Evolutionary conservation across 805 yeast species (phyloP).

Genomic region (Ogataea pilisensis): DNA sequence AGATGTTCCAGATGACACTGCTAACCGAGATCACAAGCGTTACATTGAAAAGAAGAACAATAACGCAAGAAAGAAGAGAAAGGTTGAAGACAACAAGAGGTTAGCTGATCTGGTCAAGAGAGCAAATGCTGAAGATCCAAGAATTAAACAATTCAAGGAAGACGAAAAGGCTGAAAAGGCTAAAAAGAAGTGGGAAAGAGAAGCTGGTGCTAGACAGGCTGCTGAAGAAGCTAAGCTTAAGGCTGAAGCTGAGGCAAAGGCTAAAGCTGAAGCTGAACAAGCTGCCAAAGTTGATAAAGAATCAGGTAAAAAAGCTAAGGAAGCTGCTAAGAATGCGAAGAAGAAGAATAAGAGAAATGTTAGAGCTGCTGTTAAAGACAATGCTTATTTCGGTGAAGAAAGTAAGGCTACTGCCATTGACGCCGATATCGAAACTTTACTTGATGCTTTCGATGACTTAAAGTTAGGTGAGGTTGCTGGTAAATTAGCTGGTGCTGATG

Average conservation of each 20-base stretch:
- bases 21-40: conserved; percentile 99
- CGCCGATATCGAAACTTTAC: conserved; percentile 72
- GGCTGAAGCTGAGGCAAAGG: conserved; percentile 84
- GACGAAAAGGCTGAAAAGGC: conserved; percentile 94
- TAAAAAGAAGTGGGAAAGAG: conserved; percentile 94
- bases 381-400: conserved; percentile 79
- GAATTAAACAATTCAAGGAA: conserved; percentile 90
- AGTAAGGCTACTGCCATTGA: conserved; percentile 64
- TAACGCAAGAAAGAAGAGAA: conserved; percentile 94
- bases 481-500: conserved; percentile 55
- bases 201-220: conserved; percentile 95
- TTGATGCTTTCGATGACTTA: conserved; percentile 77
- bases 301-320: conserved; percentile 77
- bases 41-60: conserved; percentile 96
- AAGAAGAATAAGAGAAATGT: conserved; percentile 67
- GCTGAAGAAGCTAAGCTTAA: conserved; percentile 86
- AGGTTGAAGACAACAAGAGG: conserved; percentile 95
- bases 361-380: conserved; percentile 79
- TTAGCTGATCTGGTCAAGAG: conserved; percentile 81
- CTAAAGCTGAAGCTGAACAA: conserved; percentile 71
- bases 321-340: conserved; percentile 94
- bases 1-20: conserved; percentile 98
- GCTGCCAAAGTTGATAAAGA: conserved; percentile 58
- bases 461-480: conserved; percentile 72
- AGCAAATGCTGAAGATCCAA: conserved; percentile 88